phyloP scores from a whole-genome alignment of 2,329 filamentous ascomycete genomes.

The Aspergillus hortae region DNA sequence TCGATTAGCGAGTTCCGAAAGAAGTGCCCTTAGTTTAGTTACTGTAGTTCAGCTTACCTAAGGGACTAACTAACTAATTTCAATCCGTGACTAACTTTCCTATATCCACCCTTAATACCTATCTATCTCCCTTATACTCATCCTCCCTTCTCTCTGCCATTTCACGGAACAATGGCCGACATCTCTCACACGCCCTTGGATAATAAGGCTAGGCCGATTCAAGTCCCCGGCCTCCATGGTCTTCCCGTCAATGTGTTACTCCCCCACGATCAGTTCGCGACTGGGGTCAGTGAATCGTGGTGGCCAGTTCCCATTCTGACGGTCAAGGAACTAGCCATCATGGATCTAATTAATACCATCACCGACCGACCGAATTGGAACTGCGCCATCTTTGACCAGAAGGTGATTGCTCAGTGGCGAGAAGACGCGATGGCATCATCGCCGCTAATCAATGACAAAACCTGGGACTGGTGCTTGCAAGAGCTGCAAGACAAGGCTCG shows the following conservation, averaged over 20 bases:
- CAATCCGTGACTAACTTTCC: too few relatives aligned
- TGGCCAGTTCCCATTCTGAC: constrained; percentile 3
- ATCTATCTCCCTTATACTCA: too few relatives aligned
- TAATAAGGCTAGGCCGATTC: not conserved
- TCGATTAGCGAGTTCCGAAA: too few relatives aligned
- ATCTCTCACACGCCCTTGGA: not conserved
- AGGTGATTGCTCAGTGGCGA: constrained; percentile 1
- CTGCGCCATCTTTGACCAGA: not conserved
- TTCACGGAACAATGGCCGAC: not conserved
- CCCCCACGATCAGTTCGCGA: not conserved
- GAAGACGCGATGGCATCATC: constrained; percentile 2
- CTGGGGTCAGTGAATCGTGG: not conserved
- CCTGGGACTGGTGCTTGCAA: constrained; percentile 12
- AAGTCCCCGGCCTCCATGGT: not conserved
- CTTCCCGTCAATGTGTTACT: not conserved
- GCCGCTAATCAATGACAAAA: constrained; percentile 10
- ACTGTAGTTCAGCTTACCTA: too few relatives aligned
- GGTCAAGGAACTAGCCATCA: constrained; percentile 6
- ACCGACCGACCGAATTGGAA: constrained; percentile 9
- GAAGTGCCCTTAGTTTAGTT: too few relatives aligned
- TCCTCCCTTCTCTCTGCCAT: too few relatives aligned
- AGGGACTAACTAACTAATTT: too few relatives aligned
- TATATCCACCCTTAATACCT: too few relatives aligned
- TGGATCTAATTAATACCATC: constrained; percentile 6
- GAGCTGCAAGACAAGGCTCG: constrained; percentile 12